Evolutionary conservation across 2,329 filamentous ascomycete species (phyloP).

Genomic region (Ascocoryne sarcoides): DNA sequence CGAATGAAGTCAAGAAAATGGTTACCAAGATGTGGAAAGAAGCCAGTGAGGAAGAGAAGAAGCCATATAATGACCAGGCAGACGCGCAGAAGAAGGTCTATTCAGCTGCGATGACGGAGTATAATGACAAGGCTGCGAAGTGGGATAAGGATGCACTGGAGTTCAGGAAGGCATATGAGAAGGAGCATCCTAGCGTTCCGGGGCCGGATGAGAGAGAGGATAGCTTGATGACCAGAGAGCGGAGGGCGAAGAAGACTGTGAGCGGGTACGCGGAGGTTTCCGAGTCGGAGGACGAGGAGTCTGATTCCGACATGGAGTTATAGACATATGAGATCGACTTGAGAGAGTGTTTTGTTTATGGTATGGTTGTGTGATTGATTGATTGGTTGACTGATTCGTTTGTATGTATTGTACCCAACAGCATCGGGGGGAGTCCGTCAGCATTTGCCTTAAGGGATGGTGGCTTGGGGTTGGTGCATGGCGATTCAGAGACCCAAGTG

Average conservation of each 20-base stretch:
- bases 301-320: background rate
- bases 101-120: slow-evolving; percentile 46
- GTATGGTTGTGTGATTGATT: no score
- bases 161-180: slow-evolving; percentile 43
- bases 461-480: no score
- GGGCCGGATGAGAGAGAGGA: slow-evolving; percentile 27
- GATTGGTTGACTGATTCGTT: background rate
- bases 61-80: slow-evolving; percentile 70
- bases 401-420: background rate
- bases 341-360: no score
- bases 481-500: background rate
- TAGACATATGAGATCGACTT: no score
- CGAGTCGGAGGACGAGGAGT: slow-evolving; percentile 19
- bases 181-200: slow-evolving; percentile 39
- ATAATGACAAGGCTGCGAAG: slow-evolving; percentile 50
- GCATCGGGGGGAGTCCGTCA: background rate
- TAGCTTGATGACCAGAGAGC: slow-evolving; percentile 25
- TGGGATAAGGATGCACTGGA: slow-evolving; percentile 64
- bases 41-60: slow-evolving; percentile 57
- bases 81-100: slow-evolving; percentile 61
- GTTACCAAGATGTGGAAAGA: slow-evolving; percentile 89
- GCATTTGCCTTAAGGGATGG: background rate
- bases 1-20: slow-evolving; percentile 77
- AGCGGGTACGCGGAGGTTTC: slow-evolving; percentile 29
- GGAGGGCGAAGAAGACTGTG: slow-evolving; percentile 26